These are phyloP conservation scores for Phylloporus scabripes DNA, from an alignment of 768 basidiomycete species.

Conservation along the genomic window DNA sequence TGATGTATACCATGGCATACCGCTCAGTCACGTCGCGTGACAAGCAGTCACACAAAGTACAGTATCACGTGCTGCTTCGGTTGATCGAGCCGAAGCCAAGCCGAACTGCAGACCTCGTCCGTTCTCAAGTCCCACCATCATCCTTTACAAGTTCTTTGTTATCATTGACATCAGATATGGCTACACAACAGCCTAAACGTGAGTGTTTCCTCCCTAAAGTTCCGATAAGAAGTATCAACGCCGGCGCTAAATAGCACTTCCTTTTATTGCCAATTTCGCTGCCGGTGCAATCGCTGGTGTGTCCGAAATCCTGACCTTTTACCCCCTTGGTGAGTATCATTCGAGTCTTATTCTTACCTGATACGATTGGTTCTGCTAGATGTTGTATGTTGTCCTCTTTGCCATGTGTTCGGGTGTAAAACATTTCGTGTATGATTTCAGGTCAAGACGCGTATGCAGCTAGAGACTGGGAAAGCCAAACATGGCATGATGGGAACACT, in stretches of 20 bases:
- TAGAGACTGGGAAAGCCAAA: conserved; percentile 77
- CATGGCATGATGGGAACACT: conserved; percentile 82
- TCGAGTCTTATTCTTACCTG: neutral
- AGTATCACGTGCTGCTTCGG: conserved; percentile 7
- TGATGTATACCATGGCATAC: conserved; percentile 67
- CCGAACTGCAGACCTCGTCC: neutral
- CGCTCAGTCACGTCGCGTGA: conserved; percentile 7
- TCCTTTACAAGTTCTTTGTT: neutral
- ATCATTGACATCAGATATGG: conserved; percentile 11
- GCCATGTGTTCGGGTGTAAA: neutral
- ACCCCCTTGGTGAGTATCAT: conserved; percentile 71
- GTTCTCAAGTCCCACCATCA: neutral
- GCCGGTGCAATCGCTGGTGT: conserved; percentile 96
- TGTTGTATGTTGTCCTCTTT: conserved; percentile 58
- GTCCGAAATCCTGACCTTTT: conserved; percentile 78
- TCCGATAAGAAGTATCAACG: neutral
- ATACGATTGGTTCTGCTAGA: conserved; percentile 40
- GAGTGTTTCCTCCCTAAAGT: neutral
- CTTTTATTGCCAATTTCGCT: conserved; percentile 84
- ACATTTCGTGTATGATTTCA: conserved; percentile 27
- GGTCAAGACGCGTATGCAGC: conserved; percentile 98
- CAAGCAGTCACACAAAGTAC: conserved; percentile 10
- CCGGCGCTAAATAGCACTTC: conserved; percentile 51
- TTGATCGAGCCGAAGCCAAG: neutral
- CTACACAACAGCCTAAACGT: conserved; percentile 32